These are phyloP conservation scores for Amniculicola lignicola DNA, from an alignment of 495 filamentous ascomycete genomes.

Conservation along the genomic window DNA sequence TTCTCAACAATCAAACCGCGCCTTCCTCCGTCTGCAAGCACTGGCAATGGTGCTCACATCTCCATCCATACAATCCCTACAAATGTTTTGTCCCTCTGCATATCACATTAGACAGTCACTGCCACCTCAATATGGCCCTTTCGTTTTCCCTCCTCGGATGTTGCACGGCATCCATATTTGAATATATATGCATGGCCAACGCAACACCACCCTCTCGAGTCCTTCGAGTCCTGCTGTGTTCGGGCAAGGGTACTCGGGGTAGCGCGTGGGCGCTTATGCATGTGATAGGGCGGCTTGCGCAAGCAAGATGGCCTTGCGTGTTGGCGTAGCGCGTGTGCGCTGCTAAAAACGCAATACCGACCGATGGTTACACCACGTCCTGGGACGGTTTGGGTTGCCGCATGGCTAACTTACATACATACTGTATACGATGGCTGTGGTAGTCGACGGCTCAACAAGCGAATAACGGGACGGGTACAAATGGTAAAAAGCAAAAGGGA, in stretches of 20 bases:
- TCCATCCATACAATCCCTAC: constrained; percentile 15
- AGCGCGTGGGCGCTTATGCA: constrained; percentile 23
- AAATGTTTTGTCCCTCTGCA: no score
- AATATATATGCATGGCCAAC: constrained; percentile 22
- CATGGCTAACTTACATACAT: no score
- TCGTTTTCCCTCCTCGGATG: background rate
- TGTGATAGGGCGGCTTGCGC: constrained; percentile 20
- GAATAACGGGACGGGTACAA: background rate
- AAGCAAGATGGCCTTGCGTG: constrained; percentile 8
- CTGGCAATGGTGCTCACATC: background rate
- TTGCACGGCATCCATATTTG: constrained; percentile 13
- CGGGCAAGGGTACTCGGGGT: background rate
- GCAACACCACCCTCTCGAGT: constrained; percentile 15
- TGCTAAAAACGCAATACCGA: constrained; percentile 20
- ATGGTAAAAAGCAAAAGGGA: background rate
- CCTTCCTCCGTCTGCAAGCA: constrained; percentile 10
- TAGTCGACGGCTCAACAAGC: background rate
- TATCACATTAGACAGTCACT: background rate
- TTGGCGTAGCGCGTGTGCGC: background rate
- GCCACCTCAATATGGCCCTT: background rate
- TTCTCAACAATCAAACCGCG: constrained; percentile 6
- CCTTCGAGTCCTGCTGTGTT: background rate
- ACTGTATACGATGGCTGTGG: background rate
- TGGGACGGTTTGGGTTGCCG: background rate
- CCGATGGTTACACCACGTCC: constrained; percentile 11